Base-by-base conservation (phyloP, 306 rosid species). In the Adenanthera pavonina region DNA sequence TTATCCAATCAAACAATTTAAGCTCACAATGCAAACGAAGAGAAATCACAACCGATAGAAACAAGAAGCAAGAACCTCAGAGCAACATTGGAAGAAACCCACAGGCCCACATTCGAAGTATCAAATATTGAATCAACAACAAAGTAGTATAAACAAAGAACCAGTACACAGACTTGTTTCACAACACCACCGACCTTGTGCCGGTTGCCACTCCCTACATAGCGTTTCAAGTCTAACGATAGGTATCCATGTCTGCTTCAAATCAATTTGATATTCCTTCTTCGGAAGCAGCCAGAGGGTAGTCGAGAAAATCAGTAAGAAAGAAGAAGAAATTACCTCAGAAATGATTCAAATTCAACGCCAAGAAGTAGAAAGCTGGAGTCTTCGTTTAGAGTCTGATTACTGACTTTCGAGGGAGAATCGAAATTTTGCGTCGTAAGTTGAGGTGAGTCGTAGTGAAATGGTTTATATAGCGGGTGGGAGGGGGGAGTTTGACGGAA, bases 311-410 rank as follows among this genome's bases (percentile, higher is more conserved):
- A n/a, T 10, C 20, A 74, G 7, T 13, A 8, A 56, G 25, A 25
- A 40, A 15, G 76, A 8, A 35, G 53, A 49, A 6, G 19, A 68
- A 80, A 14, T 61, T 81, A 87, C 90, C 90, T 74, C 0, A 52
- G 15, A 64, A 47, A 62, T 3, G 4, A 25, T 38, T 36, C 0
- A 19, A 67, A 57, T 73, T 67, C 65, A 56, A 82, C 36, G 36
- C 16, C 10, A 30, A 43, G 52, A 43, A 19, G 74, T 8, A 4
- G 53, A 19, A 69, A 1, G 53, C 4, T 13, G 16, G 12, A 43
- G 40, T 43, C 36, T 19, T 11, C 7, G 38, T 13, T 2, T 6
- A 46, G 74, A 44, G 11, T 20, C 9, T 20, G 15, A 25, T 3
- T 20, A 11, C 30, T 0, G 74, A 44, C 11, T 12, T 11, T 5